Conservation (phyloP, 768 basidiomycete species). For the Cytidiella melzeri region DNA sequence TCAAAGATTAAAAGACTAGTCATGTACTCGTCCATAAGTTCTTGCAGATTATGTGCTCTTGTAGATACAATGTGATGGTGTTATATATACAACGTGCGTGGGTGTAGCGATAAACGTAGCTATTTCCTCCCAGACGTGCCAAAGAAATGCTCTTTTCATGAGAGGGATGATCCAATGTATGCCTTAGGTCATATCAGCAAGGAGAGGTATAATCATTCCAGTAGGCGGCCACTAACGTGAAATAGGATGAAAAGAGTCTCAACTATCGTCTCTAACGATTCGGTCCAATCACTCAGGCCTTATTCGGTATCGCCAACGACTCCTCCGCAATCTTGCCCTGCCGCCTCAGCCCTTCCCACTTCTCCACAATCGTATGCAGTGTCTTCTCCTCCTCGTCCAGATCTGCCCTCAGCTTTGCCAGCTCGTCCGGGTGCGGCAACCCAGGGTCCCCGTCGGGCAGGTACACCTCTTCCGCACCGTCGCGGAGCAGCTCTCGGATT, state of each 20-base stretch:
- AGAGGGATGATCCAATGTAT: too few species aligned
- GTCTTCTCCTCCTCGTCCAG: constrained; percentile 1
- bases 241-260: too few species aligned
- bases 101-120: too few species aligned
- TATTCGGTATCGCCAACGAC: neutral
- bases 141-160: too few species aligned
- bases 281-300: too few species aligned
- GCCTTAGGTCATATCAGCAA: too few species aligned
- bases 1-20: constrained; percentile 13
- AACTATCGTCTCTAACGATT: too few species aligned
- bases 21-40: neutral
- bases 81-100: too few species aligned
- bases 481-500: neutral
- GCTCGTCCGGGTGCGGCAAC: neutral
- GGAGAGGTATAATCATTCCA: too few species aligned
- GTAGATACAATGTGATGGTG: constrained; percentile 8
- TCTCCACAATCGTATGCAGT: neutral
- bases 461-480: neutral
- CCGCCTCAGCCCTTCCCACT: constrained; percentile 4
- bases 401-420: neutral
- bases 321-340: too few species aligned
- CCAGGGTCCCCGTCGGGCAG: neutral
- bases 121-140: too few species aligned
- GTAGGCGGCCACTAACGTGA: too few species aligned
- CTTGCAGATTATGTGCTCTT: constrained; percentile 1